phyloP scores from a whole-genome alignment of 371 early-diverging fungal genomes.

The Apophysomyces variabilis region DNA sequence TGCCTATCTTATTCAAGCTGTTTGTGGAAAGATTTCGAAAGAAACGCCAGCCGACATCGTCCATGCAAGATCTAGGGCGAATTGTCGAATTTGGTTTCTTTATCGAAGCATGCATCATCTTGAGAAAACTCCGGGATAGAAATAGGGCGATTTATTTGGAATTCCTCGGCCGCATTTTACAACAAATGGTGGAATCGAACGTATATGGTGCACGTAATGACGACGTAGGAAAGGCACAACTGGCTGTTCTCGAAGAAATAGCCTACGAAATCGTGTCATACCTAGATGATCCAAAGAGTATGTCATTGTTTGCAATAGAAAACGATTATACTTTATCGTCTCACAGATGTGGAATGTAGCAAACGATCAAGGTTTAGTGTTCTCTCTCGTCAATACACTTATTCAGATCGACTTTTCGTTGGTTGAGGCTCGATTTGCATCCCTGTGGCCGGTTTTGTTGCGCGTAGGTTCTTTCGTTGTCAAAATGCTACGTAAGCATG shows the following conservation, averaged over 20 bases:
- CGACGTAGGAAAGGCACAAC: constrained; percentile 34
- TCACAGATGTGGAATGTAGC: background rate
- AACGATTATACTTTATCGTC: background rate
- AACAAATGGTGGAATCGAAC: constrained; percentile 33
- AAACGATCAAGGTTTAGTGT: constrained; percentile 26
- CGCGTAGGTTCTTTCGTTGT: constrained; percentile 29
- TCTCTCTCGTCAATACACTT: constrained; percentile 37
- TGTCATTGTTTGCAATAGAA: background rate
- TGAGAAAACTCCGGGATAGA: constrained; percentile 1
- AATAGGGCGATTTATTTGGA: constrained; percentile 17
- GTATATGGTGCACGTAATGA: constrained; percentile 43
- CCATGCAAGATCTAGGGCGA: constrained; percentile 36
- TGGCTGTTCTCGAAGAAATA: constrained; percentile 23
- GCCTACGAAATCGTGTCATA: constrained; percentile 24
- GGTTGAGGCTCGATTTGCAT: constrained; percentile 36
- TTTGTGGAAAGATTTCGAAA: constrained; percentile 40
- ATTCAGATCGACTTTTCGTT: constrained; percentile 50
- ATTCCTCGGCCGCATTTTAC: constrained; percentile 24
- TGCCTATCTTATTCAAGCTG: constrained; percentile 32
- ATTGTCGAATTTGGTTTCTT: constrained; percentile 49
- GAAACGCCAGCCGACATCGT: constrained; percentile 26
- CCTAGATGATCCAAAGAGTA: constrained; percentile 21
- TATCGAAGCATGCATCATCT: constrained; percentile 26
- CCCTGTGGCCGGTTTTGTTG: constrained; percentile 43
- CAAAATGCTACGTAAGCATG: background rate